Evolutionary conservation across 192 early-diverging fungal genomes (phyloP), one percentile per base, ranked within the genome.

Genomic region (Dimargaris xerosporica): DNA sequence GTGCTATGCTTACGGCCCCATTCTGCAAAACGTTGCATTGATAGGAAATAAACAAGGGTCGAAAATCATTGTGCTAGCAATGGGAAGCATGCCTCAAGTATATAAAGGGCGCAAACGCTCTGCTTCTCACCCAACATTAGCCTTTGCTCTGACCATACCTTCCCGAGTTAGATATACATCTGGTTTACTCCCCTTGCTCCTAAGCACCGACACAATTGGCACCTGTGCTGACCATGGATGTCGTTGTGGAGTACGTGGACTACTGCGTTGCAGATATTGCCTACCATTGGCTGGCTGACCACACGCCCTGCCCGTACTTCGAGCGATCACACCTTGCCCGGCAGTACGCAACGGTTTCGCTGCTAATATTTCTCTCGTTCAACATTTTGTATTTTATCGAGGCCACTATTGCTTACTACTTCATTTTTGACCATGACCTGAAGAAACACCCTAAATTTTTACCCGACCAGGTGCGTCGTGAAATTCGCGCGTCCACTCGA

Each of bases 381-480:
- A 71, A 80, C 53, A 53, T 86, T 67, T 85, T 94, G 63, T 99
- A 99, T 70, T 84, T 95, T 56, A 53, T 69, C 64, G 81, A 85
- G 34, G 83, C 91, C 0, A 71, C 78, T 1, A 64, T 90, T 31
- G 87, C 89, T 54, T 99, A 93, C 76, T 80, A 76, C 67, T 69
- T 90, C 19, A 71, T 96, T 21, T 99, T 89, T 74, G 93, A 99
- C 68, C 81, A 89, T 64, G 78, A 81, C 39, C 82, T 86, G 25
- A 81, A 85, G 77, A 84, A 89, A 75, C 92, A 99, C 67, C 93
- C 93, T 42, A 95, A 95, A 69, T 94, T 82, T 66, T 76, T 99
- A 43, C 80, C 78, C 63, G 87, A 93, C 67, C 96, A 99, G 71
- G 79, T 93, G 60, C 68, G 78, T 21, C 71, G 84, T 61, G 96